Base-by-base conservation (phyloP, 2,329 filamentous ascomycete species). In the Alternaria tenuissima region DNA sequence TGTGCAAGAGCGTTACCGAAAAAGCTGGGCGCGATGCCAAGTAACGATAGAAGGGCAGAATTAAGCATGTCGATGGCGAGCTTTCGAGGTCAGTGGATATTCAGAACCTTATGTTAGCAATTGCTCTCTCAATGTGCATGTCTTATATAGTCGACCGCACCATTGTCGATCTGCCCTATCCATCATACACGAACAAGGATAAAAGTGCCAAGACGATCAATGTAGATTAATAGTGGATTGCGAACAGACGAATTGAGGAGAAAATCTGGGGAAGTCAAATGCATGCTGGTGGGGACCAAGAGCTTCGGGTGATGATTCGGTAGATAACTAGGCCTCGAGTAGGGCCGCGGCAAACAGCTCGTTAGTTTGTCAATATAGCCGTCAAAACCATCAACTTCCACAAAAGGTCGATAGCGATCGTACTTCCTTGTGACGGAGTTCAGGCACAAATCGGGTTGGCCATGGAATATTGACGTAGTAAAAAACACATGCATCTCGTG, bases 11-110 rank as follows among this genome's bases (percentile, higher is more conserved):
- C 52, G 7, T 38, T 16, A 8, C 38, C 34, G 7, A 52, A 24
- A 7, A 51, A n/a, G 14, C 43, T 43, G 20, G 55, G 51, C 44
- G 30, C 51, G 28, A 62, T 26, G 30, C 44, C 26, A 20, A 62
- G 20, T 5, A 62, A 46, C 26, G 49, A 34, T 14, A 62, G 41
- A 26, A 62, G 22, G 26, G 54, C 20, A 18, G 34, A 30, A n/a
- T 55, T 52, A 11, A 55, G 18, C 59, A 62, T 62, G 1, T 38
- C n/a, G 47, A 18, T 18, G 18, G 26, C 26, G 7, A 32, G 26
- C n/a, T 24, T n/a, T 18, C 16, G 36, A 20, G 26, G 18, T 47
- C 30, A 32, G 30, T 24, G 12, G 32, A 36, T 9, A 28, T 8
- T 46, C 24, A 46, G 1, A 4, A 14, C 9, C 7, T 28, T 26